Conservation (phyloP, 108 stramenopile genomes). For the Cyclotella choctawhatcheeana region DNA sequence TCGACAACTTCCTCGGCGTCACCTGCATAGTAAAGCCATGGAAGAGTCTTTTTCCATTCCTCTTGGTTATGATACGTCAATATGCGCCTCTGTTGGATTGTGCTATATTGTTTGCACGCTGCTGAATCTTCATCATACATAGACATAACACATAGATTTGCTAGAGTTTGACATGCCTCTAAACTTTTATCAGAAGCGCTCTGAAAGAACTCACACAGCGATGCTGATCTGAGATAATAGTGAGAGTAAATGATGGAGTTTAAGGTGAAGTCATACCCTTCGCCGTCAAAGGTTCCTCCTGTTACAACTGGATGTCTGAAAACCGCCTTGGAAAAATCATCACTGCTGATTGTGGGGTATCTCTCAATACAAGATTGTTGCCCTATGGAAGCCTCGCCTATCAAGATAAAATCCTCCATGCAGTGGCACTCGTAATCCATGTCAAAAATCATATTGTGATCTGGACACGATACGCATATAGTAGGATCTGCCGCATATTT, state of each 20-base stretch:
- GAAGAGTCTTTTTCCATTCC: constrained; percentile 62
- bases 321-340: constrained; percentile 31
- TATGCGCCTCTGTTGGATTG: constrained; percentile 28
- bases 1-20: constrained; percentile 38
- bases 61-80: constrained; percentile 27
- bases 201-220: constrained; percentile 58
- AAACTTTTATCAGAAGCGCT: constrained; percentile 9
- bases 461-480: constrained; percentile 64
- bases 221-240: constrained; percentile 49
- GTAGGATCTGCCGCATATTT: constrained; percentile 38
- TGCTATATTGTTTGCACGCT: constrained; percentile 55
- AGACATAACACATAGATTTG: constrained; percentile 76
- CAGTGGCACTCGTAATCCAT: constrained; percentile 54
- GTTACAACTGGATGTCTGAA: constrained; percentile 25
- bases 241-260: constrained; percentile 60
- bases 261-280: constrained; percentile 13
- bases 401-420: constrained; percentile 46
- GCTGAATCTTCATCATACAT: constrained; percentile 56
- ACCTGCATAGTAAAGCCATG: constrained; percentile 72
- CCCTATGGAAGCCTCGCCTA: constrained; percentile 56
- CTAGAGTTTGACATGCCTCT: constrained; percentile 62
- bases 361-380: constrained; percentile 46
- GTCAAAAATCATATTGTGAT: constrained; percentile 64
- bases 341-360: constrained; percentile 18
- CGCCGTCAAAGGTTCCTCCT: background rate